Percentiles rank a stretch among this genome's conserved stretches.
These are phyloP conservation scores for Solanum gandarillasii DNA, from an alignment of 257 asterid genomes.

Conservation along the genomic window DNA sequence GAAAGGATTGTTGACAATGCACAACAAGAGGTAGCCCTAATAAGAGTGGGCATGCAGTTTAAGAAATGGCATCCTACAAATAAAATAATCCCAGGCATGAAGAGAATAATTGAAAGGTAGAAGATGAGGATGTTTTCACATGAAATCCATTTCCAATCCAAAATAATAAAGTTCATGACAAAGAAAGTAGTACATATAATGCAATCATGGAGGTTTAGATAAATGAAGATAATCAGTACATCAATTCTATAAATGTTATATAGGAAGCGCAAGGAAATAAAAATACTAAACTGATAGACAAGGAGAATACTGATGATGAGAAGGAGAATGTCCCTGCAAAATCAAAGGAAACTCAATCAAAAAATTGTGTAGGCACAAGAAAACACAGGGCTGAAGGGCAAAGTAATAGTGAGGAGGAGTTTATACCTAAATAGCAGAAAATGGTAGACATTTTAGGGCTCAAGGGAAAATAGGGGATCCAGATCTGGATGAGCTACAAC, in stretches of 20 bases:
- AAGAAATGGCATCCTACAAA: background rate
- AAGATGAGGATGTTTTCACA: background rate
- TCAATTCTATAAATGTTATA: background rate
- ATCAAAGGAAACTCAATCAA: no score
- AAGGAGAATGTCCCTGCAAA: background rate
- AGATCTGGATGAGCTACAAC: background rate
- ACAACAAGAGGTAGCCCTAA: background rate
- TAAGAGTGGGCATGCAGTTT: background rate
- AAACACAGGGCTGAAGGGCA: background rate
- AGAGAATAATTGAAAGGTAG: background rate
- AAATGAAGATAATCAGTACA: background rate
- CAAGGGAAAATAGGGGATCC: background rate
- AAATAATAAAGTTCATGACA: background rate
- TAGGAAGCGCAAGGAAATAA: background rate
- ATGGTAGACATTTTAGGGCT: background rate
- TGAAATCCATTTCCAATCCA: background rate
- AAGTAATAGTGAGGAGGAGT: background rate
- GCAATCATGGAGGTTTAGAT: background rate
- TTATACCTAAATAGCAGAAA: no score
- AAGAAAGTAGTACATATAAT: background rate
- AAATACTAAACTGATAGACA: no score
- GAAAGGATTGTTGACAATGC: background rate
- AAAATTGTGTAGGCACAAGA: fast-evolving
- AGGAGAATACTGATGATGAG: background rate
- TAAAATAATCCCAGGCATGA: background rate